Base-by-base conservation (phyloP, 2,329 filamentous ascomycete genomes). In the Alternaria dauci region DNA sequence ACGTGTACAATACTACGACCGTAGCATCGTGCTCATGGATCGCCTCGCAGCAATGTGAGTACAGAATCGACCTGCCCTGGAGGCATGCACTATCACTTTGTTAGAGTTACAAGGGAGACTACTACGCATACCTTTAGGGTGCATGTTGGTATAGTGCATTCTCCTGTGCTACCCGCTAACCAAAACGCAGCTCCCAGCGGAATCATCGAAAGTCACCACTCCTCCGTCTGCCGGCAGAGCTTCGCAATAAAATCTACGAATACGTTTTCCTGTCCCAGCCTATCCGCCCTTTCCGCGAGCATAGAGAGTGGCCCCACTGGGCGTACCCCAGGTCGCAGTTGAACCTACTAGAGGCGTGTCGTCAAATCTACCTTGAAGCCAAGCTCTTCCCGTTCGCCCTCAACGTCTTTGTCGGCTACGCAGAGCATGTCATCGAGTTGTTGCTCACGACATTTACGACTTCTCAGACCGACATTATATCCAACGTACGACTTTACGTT, bases 241-340 rank as follows among this genome's bases (percentile, higher is more conserved):
- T 63, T 26, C 61, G 63, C 7, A 39, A 52, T 28, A 57, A 50
- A 18, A 59, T 66, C 16, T 66, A 59, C 44, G 25, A 26, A 38
- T 46, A 58, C 36, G 61, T 48, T 25, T 55, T 59, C 16, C 36
- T 30, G 11, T 50, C 28, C 2, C 30, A 20, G 5, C 25, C 38
- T 18, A 32, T 59, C 8, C 20, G 52, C 7, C 46, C 52, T n/a
- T 44, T 28, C n/a, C 38, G 25, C 25, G 26, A 59, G 20, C 38
- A 43, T 3, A 34, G 48, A 14, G 43, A 42, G 20, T 41, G 34
- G 28, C 51, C 42, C 38, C n/a, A 26, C n/a, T 59, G 52, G 52
- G 38, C 26, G 11, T 59, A 59, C 20, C 25, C 53, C 7, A 44
- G 32, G 14, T 32, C 36, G 9, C 38, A 34, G 18, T 36, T 56